phyloP scores from a whole-genome alignment of 129 eudicot species.

The Arctium minus region DNA sequence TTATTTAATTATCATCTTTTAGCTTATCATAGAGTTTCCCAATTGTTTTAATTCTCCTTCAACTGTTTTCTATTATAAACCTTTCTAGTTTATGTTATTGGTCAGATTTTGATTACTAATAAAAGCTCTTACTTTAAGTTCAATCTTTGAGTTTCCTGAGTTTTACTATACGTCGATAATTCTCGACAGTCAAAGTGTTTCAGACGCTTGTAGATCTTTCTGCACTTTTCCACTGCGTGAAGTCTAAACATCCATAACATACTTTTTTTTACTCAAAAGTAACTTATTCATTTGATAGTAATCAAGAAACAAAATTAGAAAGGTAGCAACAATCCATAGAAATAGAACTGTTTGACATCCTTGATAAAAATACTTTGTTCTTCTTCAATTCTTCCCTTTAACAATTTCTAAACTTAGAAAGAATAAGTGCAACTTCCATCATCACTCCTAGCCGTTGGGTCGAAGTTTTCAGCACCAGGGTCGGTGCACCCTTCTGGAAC shows the following conservation, averaged over 20 bases:
- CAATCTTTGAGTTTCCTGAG: too few relatives aligned
- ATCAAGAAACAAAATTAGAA: constrained; percentile 24
- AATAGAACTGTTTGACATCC: constrained; percentile 26
- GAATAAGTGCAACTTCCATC: constrained; percentile 77
- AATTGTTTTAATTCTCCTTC: too few relatives aligned
- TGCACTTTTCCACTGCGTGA: too few relatives aligned
- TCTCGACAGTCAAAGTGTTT: too few relatives aligned
- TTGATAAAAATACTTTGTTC: constrained; percentile 15
- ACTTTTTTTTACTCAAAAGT: neutral
- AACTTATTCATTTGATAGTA: constrained; percentile 19
- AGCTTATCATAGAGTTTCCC: too few relatives aligned
- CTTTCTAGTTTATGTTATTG: too few relatives aligned
- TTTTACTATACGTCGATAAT: too few relatives aligned
- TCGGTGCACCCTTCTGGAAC: constrained; percentile 85
- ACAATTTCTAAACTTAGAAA: constrained; percentile 26
- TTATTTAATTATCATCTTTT: too few relatives aligned
- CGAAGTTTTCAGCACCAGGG: constrained; percentile 65
- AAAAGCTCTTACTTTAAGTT: too few relatives aligned
- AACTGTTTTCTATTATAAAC: too few relatives aligned
- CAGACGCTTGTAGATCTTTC: too few relatives aligned
- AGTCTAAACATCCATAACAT: neutral
- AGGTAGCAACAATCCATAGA: constrained; percentile 19
- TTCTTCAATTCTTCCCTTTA: neutral
- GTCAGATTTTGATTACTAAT: too few relatives aligned
- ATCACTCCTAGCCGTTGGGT: constrained; percentile 88